Percentiles rank a stretch among this genome's conserved stretches.
Evolutionary conservation across 345 rosid genomes (phyloP).

Genomic region (Moricandia moricandioides): DNA sequence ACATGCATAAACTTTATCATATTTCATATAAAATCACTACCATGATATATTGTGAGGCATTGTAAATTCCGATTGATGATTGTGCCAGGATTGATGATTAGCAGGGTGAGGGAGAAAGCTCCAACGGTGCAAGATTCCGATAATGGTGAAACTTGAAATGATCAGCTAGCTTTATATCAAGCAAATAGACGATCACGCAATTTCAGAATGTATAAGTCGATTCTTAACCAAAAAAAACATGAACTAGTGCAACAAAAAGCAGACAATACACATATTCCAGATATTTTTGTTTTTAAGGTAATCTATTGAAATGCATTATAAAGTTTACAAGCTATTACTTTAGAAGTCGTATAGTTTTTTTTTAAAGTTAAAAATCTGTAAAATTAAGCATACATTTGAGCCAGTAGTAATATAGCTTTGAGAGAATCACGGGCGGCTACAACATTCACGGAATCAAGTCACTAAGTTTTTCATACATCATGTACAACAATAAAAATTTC

Average conservation of each 20-base stretch:
- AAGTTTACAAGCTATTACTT: not conserved
- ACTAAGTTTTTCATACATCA: no score
- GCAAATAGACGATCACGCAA: not conserved
- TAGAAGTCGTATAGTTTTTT: not conserved
- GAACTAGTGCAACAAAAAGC: not conserved
- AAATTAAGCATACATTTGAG: not conserved
- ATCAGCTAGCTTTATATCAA: not conserved
- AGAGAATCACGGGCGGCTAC: not conserved
- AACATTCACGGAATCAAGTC: not conserved
- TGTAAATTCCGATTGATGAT: not conserved
- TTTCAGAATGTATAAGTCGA: not conserved
- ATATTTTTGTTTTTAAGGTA: not conserved
- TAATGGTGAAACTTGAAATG: not conserved
- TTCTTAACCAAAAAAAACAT: not conserved
- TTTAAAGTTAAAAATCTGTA: no score
- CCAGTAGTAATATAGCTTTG: not conserved
- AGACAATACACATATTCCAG: not conserved
- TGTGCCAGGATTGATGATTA: not conserved
- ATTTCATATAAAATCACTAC: no score
- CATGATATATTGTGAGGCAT: not conserved
- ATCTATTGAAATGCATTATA: not conserved
- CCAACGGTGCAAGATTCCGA: not conserved
- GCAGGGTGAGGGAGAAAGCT: not conserved
- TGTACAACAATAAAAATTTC: no score
- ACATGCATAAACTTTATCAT: no score